These are phyloP conservation scores for Chaetomium sp. DNA, from an alignment of 2,329 filamentous ascomycete species.

Conservation along the genomic window DNA sequence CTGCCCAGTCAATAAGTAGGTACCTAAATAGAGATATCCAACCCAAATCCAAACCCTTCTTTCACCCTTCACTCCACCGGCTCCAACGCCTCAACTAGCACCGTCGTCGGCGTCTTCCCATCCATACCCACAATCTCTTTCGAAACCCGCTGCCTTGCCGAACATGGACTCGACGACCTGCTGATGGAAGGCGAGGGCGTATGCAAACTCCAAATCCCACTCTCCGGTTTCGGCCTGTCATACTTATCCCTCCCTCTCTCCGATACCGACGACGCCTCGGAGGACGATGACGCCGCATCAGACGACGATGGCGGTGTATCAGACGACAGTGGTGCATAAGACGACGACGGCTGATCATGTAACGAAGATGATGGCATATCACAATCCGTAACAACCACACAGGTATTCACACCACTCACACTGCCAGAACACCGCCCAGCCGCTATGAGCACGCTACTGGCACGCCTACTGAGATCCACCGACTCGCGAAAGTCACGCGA, in stretches of 20 bases:
- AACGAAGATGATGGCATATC: no score
- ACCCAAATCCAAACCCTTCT: no score
- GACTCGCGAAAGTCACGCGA: conserved; percentile 42
- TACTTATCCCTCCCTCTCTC: not conserved
- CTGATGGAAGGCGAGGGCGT: conserved; percentile 3
- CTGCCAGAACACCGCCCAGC: conserved; percentile 17
- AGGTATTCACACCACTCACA: not conserved
- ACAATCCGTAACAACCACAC: conserved; percentile 6
- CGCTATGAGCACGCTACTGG: conserved; percentile 24
- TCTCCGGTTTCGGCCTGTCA: not conserved
- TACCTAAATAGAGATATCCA: no score
- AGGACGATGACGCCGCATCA: not conserved
- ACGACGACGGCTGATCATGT: no score
- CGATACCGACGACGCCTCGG: not conserved
- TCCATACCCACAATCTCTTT: conserved; percentile 10
- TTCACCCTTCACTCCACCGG: conserved; percentile 3
- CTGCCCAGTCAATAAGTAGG: no score
- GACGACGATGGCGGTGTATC: not conserved
- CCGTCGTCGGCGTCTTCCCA: conserved; percentile 12
- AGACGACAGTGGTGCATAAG: no score
- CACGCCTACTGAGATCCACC: conserved; percentile 19
- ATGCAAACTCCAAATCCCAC: conserved; percentile 13
- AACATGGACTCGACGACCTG: conserved; percentile 6
- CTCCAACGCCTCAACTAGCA: conserved; percentile 11
- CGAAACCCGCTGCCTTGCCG: not conserved